Base-by-base conservation (phyloP, 2,329 filamentous ascomycete genomes). In the Aspergillus neoniger region DNA sequence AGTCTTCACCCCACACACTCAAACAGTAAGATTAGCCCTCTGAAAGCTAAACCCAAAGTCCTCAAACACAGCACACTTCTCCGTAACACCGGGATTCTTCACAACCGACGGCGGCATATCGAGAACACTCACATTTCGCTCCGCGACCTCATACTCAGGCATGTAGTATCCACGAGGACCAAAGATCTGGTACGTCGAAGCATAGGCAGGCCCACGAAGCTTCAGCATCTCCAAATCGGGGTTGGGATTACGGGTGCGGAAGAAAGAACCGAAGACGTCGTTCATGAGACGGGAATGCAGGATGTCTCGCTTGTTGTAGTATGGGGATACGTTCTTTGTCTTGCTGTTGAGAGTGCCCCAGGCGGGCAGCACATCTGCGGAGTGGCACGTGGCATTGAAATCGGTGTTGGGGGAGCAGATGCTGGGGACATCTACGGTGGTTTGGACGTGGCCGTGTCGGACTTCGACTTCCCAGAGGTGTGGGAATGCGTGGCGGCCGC, bases 311-410 rank as follows among this genome's bases (percentile, higher is more conserved):
- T 58, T 21, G n/a, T 53, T 30, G 21, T 67, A 69, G 58, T 72
- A 72, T 1, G 67, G 67, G n/a, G 51, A 53, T 6, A 72, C 69
- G 17, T 65, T 55, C 15, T 60, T 12, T 2, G 65, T 68, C 48
- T 71, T 71, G 56, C 52, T 58, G 49, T 71, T 70, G 8, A 72
- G 55, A 1, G 63, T 72, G 4, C 70, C 70, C 70, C 70, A 72
- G 43, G 66, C 65, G 5, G 63, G 70, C 3, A 72, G 63, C 5
- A 69, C 63, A 25, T 72, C 70, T 4, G 66, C 61, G 4, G 70
- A 38, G 48, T 72, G 70, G 55, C 70, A 72, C 10, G 67, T 68
- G 2, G 70, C 70, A 44, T 72, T 72, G 60, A 67, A 69, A 48
- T 49, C 36, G 3, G 21, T 23, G 60, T 71, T 71, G 6, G 70